A percentile compares a stretch with the other conserved stretches of the same genome.
These are phyloP conservation scores for Penstemon newberryi DNA, from an alignment of 257 asterid genomes.

Conservation along the genomic window DNA sequence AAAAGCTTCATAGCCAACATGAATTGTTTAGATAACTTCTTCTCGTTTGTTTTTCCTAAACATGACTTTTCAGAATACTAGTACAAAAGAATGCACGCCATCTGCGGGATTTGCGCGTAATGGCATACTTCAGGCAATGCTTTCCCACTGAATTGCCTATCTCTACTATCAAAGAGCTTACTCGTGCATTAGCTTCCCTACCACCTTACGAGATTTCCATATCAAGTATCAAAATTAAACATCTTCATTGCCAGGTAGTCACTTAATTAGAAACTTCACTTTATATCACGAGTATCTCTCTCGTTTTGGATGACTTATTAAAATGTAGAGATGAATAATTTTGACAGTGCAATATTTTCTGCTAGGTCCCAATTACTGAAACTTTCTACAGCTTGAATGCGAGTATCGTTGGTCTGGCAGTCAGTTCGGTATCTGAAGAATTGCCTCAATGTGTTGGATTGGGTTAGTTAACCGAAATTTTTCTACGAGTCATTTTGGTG, in stretches of 20 bases:
- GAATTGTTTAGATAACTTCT: too few species aligned
- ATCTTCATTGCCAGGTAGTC: slow-evolving; percentile 80
- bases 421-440: slow-evolving; percentile 51
- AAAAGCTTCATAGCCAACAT: too few species aligned
- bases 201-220: slow-evolving; percentile 78
- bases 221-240: slow-evolving; percentile 65
- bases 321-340: slow-evolving; percentile 1
- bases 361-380: slow-evolving; percentile 67
- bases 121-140: slow-evolving; percentile 92
- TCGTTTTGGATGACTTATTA: slow-evolving; percentile 13
- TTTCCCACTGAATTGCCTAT: slow-evolving; percentile 59
- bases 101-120: slow-evolving; percentile 68
- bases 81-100: slow-evolving; percentile 63
- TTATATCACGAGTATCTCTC: slow-evolving; percentile 2
- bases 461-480: slow-evolving; percentile 53
- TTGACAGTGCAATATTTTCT: slow-evolving; percentile 29
- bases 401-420: slow-evolving; percentile 80
- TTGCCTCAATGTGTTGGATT: slow-evolving; percentile 84
- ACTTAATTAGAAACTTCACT: slow-evolving; percentile 19
- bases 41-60: background rate
- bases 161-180: slow-evolving; percentile 76
- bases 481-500: background rate
- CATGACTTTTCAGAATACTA: slow-evolving; percentile 46
- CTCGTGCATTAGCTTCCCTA: slow-evolving; percentile 73
- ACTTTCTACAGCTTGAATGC: slow-evolving; percentile 86